These are phyloP conservation scores for Boletus pseudo-olivaceus DNA, from an alignment of 768 basidiomycete genomes.

Conservation along the genomic window DNA sequence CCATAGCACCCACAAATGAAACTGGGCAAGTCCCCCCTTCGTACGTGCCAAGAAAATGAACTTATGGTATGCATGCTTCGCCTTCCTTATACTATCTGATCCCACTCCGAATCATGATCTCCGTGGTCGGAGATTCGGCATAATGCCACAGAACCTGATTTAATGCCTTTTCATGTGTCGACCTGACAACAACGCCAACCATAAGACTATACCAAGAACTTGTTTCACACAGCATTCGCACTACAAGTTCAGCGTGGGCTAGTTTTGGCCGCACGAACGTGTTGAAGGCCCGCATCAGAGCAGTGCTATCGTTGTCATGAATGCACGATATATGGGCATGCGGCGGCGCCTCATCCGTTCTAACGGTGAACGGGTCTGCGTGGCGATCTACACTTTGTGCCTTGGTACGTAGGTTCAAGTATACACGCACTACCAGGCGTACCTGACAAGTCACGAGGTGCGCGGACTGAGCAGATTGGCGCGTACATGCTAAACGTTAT, in stretches of 20 bases:
- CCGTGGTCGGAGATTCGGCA: neutral
- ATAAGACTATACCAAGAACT: neutral
- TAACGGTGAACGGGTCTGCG: neutral
- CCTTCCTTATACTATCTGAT: constrained; percentile 12
- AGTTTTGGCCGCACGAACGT: neutral
- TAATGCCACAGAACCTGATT: neutral
- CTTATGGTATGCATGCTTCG: constrained; percentile 1
- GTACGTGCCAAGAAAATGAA: neutral
- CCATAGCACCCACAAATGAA: constrained; percentile 4
- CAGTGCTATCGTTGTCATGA: neutral
- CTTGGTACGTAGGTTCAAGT: neutral
- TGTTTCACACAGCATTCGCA: constrained; percentile 4
- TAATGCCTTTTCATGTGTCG: constrained; percentile 1
- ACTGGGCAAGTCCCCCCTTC: neutral
- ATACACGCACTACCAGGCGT: neutral
- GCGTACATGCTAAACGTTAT: constrained; percentile 15
- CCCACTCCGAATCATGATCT: constrained; percentile 1
- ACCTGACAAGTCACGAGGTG: constrained; percentile 9
- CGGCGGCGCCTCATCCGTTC: neutral
- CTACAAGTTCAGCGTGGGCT: neutral
- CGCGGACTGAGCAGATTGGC: constrained; percentile 7
- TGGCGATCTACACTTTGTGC: neutral
- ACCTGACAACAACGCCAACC: constrained; percentile 5
- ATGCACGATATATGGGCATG: neutral
- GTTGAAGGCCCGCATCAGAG: neutral